Percentiles rank a stretch among this genome's conserved stretches.
Evolutionary conservation across 768 basidiomycete genomes (phyloP).

Genomic region (Tricholoma matsutake): DNA sequence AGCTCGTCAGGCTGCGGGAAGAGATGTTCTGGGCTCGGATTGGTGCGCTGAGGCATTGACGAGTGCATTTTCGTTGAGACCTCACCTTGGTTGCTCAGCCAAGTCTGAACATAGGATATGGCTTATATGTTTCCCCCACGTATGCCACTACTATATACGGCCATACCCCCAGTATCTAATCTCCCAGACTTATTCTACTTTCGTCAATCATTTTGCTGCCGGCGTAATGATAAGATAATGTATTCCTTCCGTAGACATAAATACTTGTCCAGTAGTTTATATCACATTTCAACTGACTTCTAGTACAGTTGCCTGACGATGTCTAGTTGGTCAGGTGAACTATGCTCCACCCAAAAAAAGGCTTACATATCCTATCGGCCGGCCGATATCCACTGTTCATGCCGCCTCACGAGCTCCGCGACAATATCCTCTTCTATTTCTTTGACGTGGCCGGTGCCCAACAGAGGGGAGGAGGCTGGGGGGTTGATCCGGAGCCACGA

Average conservation of each 20-base stretch:
- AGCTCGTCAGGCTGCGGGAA: constrained; percentile 67
- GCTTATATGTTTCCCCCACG: no score
- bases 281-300: no score
- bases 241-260: constrained; percentile 4
- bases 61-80: background rate
- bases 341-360: background rate
- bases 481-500: constrained; percentile 64
- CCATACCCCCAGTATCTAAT: background rate
- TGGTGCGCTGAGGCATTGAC: constrained; percentile 43
- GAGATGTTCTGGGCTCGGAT: constrained; percentile 87
- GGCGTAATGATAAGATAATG: constrained; percentile 2
- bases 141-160: background rate
- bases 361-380: constrained; percentile 1
- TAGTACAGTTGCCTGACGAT: no score
- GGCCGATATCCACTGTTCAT: constrained; percentile 62
- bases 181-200: background rate
- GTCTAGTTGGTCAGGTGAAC: no score
- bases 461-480: constrained; percentile 29
- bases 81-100: background rate
- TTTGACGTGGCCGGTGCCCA: constrained; percentile 37
- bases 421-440: constrained; percentile 97
- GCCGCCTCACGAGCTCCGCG: constrained; percentile 66
- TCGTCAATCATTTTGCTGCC: background rate
- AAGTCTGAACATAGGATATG: no score
- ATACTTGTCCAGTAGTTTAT: background rate